Percentiles rank a stretch among this genome's conserved stretches.
These are phyloP conservation scores for Penstemon eatonii DNA, from an alignment of 257 asterid genomes.

Conservation along the genomic window DNA sequence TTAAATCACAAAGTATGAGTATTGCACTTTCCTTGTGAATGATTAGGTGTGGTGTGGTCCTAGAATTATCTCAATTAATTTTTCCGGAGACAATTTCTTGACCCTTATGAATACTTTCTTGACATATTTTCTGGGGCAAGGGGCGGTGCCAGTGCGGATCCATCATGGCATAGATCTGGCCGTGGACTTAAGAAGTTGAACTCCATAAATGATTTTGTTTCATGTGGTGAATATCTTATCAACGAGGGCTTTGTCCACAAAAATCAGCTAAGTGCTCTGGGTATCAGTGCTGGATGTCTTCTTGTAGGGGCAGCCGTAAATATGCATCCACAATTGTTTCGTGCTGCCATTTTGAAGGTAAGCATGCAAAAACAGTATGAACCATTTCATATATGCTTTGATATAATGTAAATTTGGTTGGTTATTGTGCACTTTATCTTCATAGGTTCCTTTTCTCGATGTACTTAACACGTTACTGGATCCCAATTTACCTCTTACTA, in stretches of 20 bases:
- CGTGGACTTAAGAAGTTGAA: conserved; percentile 71
- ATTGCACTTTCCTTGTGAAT: no score
- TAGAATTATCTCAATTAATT: no score
- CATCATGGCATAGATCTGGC: conserved; percentile 76
- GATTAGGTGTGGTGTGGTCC: neutral
- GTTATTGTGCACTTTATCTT: neutral
- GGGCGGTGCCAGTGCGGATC: conserved; percentile 81
- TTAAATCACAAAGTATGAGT: no score
- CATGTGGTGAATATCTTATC: conserved; percentile 67
- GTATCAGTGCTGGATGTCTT: conserved; percentile 84
- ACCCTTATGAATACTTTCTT: neutral
- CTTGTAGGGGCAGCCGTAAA: conserved; percentile 83
- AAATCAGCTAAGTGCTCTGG: conserved; percentile 61
- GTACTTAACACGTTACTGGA: conserved; percentile 78
- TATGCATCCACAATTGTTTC: conserved; percentile 72
- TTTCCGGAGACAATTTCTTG: neutral
- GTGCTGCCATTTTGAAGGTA: conserved; percentile 83
- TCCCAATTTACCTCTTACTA: conserved; percentile 77
- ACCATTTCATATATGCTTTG: neutral
- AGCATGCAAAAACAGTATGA: neutral
- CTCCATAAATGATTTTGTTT: conserved; percentile 66
- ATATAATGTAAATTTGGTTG: neutral
- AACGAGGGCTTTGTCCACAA: conserved; percentile 54
- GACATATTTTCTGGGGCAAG: conserved; percentile 35
- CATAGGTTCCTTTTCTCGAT: conserved; percentile 88